Evolutionary conservation across 176 grass and related monocot species (phyloP).

Genomic region (Musa schizocarpa): DNA sequence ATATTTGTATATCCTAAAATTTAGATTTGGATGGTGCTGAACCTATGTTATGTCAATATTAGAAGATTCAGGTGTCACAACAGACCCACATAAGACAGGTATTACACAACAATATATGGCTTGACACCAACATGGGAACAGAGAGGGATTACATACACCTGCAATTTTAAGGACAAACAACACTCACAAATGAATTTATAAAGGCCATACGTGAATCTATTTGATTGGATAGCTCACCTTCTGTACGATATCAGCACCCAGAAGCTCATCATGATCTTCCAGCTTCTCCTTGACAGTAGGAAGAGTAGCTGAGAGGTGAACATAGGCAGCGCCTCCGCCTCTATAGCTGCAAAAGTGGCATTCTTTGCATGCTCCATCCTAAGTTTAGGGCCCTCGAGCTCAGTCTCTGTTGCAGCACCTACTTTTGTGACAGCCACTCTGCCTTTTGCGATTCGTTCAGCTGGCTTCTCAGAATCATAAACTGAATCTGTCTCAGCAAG

Average conservation of each 20-base stretch:
- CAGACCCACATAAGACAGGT: too few relatives aligned
- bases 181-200: background rate
- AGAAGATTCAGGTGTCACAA: too few relatives aligned
- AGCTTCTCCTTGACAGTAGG: slow-evolving; percentile 3
- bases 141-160: too few relatives aligned
- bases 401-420: slow-evolving; percentile 15
- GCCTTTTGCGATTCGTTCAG: slow-evolving; percentile 11
- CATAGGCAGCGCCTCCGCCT: slow-evolving; percentile 1
- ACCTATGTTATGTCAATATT: too few relatives aligned
- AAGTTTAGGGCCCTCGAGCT: slow-evolving; percentile 5
- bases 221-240: background rate
- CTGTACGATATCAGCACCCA: slow-evolving; percentile 12
- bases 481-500: slow-evolving; percentile 7
- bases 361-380: slow-evolving; percentile 8
- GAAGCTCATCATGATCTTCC: slow-evolving; percentile 5
- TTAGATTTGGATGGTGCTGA: too few relatives aligned
- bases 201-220: background rate
- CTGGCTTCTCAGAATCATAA: slow-evolving; percentile 10
- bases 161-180: too few relatives aligned
- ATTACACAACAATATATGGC: too few relatives aligned
- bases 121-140: too few relatives aligned
- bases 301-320: slow-evolving; percentile 4
- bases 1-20: too few relatives aligned
- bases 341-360: slow-evolving; percentile 15
- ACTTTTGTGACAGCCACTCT: slow-evolving; percentile 6